A percentile compares a stretch with the other conserved stretches of the same genome.
phyloP scores from a whole-genome alignment of 148 eudicot species.

The Rhododendron williamsianum region DNA sequence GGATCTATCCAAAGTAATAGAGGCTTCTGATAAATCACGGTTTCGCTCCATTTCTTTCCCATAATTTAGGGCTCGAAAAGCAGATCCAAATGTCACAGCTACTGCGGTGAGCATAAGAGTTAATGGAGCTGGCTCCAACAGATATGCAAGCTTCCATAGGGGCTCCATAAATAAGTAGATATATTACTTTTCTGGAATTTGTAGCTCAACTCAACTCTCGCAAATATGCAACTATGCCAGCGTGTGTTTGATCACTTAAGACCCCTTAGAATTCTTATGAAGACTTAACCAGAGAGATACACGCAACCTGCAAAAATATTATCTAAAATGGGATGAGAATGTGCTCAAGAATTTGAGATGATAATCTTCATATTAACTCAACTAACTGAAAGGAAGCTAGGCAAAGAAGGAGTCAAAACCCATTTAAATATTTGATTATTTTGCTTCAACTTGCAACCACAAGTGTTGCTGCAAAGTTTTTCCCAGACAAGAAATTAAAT shows the following conservation, averaged over 20 bases:
- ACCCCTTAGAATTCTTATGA: constrained; percentile 16
- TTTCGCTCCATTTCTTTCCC: constrained; percentile 96
- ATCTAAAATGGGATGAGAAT: not conserved
- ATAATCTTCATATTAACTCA: not conserved
- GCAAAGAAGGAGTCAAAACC: not conserved
- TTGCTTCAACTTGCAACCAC: not conserved
- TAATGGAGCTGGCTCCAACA: constrained; percentile 88
- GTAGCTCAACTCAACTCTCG: not conserved
- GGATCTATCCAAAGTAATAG: constrained; percentile 85
- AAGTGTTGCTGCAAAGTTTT: not conserved
- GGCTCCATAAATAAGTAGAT: constrained; percentile 56
- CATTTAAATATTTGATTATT: not conserved
- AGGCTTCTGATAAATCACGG: constrained; percentile 82
- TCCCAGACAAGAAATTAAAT: not conserved
- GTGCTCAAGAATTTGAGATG: not conserved
- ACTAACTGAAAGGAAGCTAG: not conserved
- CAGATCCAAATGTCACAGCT: constrained; percentile 82
- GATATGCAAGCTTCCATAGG: constrained; percentile 68
- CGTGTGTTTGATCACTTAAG: not conserved
- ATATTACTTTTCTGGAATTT: not conserved
- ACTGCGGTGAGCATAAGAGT: constrained; percentile 85
- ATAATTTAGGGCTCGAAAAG: constrained; percentile 81
- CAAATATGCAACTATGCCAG: not conserved
- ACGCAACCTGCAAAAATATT: constrained; percentile 30
- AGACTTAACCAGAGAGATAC: constrained; percentile 23